Conservation (phyloP, 306 rosid species). For the Corylus heterophylla region DNA sequence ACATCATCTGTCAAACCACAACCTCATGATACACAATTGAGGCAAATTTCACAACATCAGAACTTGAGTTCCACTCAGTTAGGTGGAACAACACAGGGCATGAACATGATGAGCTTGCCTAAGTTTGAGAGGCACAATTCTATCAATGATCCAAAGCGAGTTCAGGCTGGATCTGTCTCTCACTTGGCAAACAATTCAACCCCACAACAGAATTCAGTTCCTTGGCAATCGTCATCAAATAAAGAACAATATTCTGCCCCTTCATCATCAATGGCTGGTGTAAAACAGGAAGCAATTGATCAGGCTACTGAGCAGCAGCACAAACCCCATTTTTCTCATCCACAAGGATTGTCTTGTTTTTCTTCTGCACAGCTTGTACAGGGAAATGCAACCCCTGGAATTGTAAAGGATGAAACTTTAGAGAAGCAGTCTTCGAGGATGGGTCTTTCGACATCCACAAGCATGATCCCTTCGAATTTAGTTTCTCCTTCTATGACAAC, state of each 20-base stretch:
- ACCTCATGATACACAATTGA: conserved; percentile 64
- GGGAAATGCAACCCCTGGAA: conserved; percentile 54
- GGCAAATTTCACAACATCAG: conserved; percentile 68
- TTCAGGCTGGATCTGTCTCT: conserved; percentile 65
- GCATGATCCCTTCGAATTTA: conserved; percentile 47
- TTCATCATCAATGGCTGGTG: conserved; percentile 50
- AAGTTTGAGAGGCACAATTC: conserved; percentile 60
- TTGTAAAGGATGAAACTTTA: conserved; percentile 44
- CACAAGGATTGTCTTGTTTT: conserved; percentile 62
- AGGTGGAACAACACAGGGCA: conserved; percentile 56
- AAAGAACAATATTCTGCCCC: conserved; percentile 58
- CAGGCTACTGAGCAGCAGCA: conserved; percentile 70
- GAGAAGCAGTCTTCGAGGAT: conserved; percentile 61
- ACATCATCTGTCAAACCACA: conserved; percentile 59
- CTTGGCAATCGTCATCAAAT: conserved; percentile 64
- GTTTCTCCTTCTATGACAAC: conserved; percentile 45
- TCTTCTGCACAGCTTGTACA: conserved; percentile 61
- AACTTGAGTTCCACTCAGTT: conserved; percentile 52
- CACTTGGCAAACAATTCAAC: conserved; percentile 49
- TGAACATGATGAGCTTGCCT: conserved; percentile 40
- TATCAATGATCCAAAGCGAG: conserved; percentile 61
- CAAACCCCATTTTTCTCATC: conserved; percentile 49
- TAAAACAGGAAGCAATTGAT: conserved; percentile 67
- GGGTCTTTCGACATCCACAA: conserved; percentile 54
- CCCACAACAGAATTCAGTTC: conserved; percentile 53